Percentiles rank a stretch among this genome's conserved stretches.
phyloP scores from a whole-genome alignment of 805 yeast genomes.

The Cyberlindnera americana region DNA sequence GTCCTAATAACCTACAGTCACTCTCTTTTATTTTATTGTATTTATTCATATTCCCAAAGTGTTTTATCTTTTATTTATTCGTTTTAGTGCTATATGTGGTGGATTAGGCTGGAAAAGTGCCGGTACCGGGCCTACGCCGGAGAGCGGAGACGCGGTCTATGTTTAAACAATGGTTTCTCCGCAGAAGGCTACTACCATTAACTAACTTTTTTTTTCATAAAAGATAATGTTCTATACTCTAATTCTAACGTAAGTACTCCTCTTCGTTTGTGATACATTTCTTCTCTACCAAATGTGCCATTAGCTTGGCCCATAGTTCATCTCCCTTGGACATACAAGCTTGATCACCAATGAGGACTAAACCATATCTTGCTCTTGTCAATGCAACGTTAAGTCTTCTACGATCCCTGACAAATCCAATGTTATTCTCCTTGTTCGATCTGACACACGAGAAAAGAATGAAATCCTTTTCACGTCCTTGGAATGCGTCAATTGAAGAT shows the following conservation, averaged over 20 bases:
- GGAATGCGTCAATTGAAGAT: constrained; percentile 78
- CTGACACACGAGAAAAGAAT: constrained; percentile 76
- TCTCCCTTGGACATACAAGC: constrained; percentile 44
- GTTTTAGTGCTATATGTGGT: too few species aligned
- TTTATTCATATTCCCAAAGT: too few species aligned
- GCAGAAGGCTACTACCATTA: too few species aligned
- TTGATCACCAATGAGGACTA: constrained; percentile 60
- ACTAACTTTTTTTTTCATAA: too few species aligned
- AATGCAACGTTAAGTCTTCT: constrained; percentile 70
- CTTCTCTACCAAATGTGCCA: constrained; percentile 37
- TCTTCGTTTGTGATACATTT: constrained; percentile 7
- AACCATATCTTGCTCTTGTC: constrained; percentile 64
- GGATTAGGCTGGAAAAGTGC: too few species aligned
- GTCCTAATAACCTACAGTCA: too few species aligned
- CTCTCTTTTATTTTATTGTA: too few species aligned
- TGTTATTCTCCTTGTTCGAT: constrained; percentile 46
- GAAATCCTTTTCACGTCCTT: constrained; percentile 81
- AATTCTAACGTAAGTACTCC: not conserved
- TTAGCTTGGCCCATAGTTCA: constrained; percentile 47
- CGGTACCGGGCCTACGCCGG: too few species aligned
- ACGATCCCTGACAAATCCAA: constrained; percentile 60
- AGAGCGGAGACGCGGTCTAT: too few species aligned
- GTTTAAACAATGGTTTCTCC: too few species aligned
- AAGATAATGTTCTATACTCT: too few species aligned
- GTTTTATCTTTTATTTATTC: too few species aligned